Evolutionary conservation across 495 filamentous ascomycete genomes (phyloP), one percentile per base, ranked within the genome.

Genomic region (Chaetomidium leptoderma): DNA sequence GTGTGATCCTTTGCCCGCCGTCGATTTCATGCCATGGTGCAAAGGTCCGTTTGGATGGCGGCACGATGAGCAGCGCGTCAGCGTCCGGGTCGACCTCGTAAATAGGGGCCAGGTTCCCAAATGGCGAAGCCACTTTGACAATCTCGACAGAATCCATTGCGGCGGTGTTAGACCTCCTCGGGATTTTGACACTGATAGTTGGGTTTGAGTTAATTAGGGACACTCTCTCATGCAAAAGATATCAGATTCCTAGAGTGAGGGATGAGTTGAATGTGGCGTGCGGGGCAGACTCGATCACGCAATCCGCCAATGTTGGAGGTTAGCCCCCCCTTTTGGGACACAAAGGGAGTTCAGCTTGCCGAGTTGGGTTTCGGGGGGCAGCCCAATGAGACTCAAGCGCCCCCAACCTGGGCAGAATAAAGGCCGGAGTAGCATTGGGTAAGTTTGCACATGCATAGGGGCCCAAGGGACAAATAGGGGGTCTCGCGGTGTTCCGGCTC

Each of bases 41-140:
- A 19, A 61, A 60, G 6, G 55, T 37, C 9, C 30, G 21, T 19
- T 30, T 55, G 33, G 30, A 27, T 2, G 59, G 44, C 14, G 61
- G 61, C 26, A 71, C 60, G 21, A 69, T 63, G 21, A 71, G 59
- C 21, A 71, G 55, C 24, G 57, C 54, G 53, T 71, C 69, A 42
- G 69, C 69, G 13, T 67, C 65, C 17, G 63, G 66, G 37, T 67
- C 69, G 35, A 69, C 60, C 26, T 69, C 69, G 56, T 71, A 71
- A 9, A 71, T 53, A 5, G 60, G 55, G 1, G 65, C 45, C 58
- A 71, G 53, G 53, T 60, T 63, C 40, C 59, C 62, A 35, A 69
- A 69, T 35, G 66, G 66, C 27, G 66, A 69, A 1, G 52, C 50
- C 13, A 65, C 62, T 2, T 67, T 52, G 17, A 60, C 48, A 14